A percentile compares a stretch with the other conserved stretches of the same genome.
Evolutionary conservation across 73 alveolate genomes (phyloP).

Genomic region (Paramecium caudatum): DNA sequence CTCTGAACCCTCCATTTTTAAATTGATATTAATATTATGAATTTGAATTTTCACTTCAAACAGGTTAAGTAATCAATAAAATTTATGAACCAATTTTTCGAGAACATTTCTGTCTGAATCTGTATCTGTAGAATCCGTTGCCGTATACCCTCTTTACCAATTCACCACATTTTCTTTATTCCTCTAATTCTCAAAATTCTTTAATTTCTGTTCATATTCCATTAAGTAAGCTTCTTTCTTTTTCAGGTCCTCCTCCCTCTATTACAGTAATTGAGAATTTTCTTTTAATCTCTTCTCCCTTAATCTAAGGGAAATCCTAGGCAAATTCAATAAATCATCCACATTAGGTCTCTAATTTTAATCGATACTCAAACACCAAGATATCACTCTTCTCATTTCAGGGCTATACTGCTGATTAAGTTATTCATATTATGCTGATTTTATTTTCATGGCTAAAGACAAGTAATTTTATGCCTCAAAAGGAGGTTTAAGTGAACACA

Average conservation of each 20-base stretch:
- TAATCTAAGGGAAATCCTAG: slow-evolving; percentile 81
- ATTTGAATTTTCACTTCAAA: not conserved
- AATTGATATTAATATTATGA: slow-evolving; percentile 7
- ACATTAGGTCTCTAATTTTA: slow-evolving; percentile 87
- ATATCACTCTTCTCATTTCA: slow-evolving; percentile 90
- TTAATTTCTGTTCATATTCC: not conserved
- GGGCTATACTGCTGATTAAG: slow-evolving; percentile 87
- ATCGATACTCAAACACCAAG: slow-evolving; percentile 88
- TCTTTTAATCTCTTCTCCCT: slow-evolving; percentile 90
- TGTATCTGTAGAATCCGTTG: not conserved
- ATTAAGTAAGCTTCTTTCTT: slow-evolving; percentile 55
- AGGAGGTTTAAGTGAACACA: slow-evolving; percentile 92
- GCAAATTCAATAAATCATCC: slow-evolving; percentile 87
- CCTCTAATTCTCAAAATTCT: not conserved
- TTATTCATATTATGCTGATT: slow-evolving; percentile 87
- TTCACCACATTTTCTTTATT: slow-evolving; percentile 4
- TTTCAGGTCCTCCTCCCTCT: slow-evolving; percentile 87
- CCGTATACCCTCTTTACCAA: not conserved
- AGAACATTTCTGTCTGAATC: not conserved
- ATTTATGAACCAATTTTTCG: not conserved
- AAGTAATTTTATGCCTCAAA: slow-evolving; percentile 94
- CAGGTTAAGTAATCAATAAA: not conserved
- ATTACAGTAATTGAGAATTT: slow-evolving; percentile 80
- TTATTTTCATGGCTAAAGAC: slow-evolving; percentile 90
- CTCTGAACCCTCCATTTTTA: slow-evolving; percentile 23